phyloP scores from a whole-genome alignment of 2,329 filamentous ascomycete species.

The Exophiala phaeomuriformis region DNA sequence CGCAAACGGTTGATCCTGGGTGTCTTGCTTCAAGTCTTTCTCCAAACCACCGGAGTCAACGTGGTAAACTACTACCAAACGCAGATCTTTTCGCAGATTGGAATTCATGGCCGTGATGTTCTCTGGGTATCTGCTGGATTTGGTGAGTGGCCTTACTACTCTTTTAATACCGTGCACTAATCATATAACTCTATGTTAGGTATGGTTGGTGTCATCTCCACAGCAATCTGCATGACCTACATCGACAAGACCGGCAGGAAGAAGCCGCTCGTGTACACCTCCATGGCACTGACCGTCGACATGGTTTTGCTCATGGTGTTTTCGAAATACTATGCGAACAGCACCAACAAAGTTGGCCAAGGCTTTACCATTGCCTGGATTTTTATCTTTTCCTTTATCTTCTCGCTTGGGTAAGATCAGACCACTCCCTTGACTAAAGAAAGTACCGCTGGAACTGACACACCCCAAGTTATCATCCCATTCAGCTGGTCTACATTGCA shows the following conservation, averaged over 20 bases:
- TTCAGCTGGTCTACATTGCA: constrained; percentile 32
- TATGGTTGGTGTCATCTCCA: constrained; percentile 1
- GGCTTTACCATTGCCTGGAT: constrained; percentile 5
- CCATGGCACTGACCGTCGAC: not conserved
- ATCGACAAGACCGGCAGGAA: constrained; percentile 1
- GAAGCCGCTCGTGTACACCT: not conserved
- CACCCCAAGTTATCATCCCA: constrained; percentile 23
- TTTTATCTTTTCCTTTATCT: constrained; percentile 28
- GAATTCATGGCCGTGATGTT: not conserved
- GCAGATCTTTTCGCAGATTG: not conserved
- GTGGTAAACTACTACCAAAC: constrained; percentile 29
- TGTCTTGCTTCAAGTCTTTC: constrained; percentile 52
- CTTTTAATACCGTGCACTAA: no score
- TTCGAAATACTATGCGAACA: not conserved
- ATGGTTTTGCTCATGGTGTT: constrained; percentile 2
- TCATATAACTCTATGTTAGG: not conserved
- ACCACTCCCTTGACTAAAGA: no score
- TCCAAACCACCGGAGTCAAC: constrained; percentile 41
- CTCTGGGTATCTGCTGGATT: not conserved
- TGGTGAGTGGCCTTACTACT: not conserved
- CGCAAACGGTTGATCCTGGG: constrained; percentile 48
- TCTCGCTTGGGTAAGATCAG: constrained; percentile 34
- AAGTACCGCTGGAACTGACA: no score
- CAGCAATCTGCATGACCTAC: not conserved
- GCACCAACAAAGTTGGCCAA: constrained; percentile 2